phyloP scores from a whole-genome alignment of 2,329 filamentous ascomycete genomes.

The Aspergillus floridensis region DNA sequence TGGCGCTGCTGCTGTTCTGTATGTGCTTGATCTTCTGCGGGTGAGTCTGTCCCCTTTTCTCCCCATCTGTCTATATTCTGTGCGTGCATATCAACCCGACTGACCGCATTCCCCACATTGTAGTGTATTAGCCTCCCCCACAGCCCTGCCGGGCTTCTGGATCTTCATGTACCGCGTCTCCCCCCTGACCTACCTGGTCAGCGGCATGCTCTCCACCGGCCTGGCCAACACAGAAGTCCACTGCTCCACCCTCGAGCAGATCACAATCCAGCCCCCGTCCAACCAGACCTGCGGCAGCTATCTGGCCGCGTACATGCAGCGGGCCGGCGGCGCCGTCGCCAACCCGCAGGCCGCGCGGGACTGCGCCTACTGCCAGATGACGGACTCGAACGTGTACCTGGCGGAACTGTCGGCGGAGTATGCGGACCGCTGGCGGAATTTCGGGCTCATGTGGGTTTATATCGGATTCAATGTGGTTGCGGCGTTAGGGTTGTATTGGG shows the following conservation, averaged over 20 bases:
- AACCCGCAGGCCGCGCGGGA: neutral
- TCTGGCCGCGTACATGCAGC: neutral
- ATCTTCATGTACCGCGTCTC: constrained; percentile 13
- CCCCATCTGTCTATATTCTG: too few species aligned
- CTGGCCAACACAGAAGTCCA: constrained; percentile 1
- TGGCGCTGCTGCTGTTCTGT: neutral
- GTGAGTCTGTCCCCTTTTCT: neutral
- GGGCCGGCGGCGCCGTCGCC: neutral
- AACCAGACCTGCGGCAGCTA: constrained; percentile 1
- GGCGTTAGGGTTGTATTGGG: neutral
- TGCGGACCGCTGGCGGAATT: neutral
- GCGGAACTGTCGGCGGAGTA: neutral
- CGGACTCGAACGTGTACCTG: neutral
- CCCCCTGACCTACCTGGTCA: constrained; percentile 6
- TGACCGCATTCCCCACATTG: neutral
- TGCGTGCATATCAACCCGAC: too few species aligned
- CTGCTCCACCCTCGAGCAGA: neutral
- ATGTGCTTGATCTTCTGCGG: constrained; percentile 3
- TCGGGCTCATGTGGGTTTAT: constrained; percentile 2
- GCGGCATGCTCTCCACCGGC: constrained; percentile 8
- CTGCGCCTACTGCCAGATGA: constrained; percentile 2
- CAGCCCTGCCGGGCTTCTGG: constrained; percentile 7
- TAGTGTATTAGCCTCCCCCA: neutral
- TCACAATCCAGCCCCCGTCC: neutral
- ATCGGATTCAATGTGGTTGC: neutral